Percentiles rank a stretch among this genome's conserved stretches.
Evolutionary conservation across 139 green algal genomes (phyloP).

Genomic region (Pleodorina starrii): DNA sequence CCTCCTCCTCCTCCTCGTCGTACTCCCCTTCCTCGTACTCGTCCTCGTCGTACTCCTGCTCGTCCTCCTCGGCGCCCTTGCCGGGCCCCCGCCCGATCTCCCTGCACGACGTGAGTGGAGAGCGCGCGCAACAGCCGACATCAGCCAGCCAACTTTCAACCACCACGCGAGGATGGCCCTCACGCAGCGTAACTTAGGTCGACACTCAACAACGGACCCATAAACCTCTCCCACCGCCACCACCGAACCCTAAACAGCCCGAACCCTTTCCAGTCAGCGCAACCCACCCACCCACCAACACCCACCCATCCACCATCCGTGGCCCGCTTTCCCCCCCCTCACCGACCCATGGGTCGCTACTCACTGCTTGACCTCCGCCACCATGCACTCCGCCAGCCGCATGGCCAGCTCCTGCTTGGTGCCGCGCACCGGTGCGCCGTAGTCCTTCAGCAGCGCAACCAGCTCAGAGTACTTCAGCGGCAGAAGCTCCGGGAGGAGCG

Average conservation of each 20-base stretch:
- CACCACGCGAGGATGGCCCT: too few relatives aligned
- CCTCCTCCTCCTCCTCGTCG: background rate
- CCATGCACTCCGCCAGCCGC: constrained; percentile 32
- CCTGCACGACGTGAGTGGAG: too few relatives aligned
- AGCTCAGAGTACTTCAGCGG: background rate
- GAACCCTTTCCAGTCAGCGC: too few relatives aligned
- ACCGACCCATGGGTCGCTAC: background rate
- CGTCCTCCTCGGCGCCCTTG: background rate
- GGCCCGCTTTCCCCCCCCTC: too few relatives aligned
- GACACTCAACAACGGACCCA: too few relatives aligned
- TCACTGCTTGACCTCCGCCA: constrained; percentile 33
- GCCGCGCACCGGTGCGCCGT: background rate
- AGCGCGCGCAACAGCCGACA: too few relatives aligned
- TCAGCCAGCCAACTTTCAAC: too few relatives aligned
- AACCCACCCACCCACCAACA: too few relatives aligned
- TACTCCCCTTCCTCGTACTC: background rate
- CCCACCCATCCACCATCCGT: too few relatives aligned
- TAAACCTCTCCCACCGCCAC: too few relatives aligned
- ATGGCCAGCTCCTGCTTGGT: constrained; percentile 5
- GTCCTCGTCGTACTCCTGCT: background rate
- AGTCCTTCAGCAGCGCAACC: background rate
- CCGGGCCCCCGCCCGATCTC: background rate
- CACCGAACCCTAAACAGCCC: too few relatives aligned
- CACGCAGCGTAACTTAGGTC: too few relatives aligned
- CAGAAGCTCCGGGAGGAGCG: constrained; percentile 12